phyloP scores from a whole-genome alignment of 169 alveolate genomes.

The Plasmodium sp. region DNA sequence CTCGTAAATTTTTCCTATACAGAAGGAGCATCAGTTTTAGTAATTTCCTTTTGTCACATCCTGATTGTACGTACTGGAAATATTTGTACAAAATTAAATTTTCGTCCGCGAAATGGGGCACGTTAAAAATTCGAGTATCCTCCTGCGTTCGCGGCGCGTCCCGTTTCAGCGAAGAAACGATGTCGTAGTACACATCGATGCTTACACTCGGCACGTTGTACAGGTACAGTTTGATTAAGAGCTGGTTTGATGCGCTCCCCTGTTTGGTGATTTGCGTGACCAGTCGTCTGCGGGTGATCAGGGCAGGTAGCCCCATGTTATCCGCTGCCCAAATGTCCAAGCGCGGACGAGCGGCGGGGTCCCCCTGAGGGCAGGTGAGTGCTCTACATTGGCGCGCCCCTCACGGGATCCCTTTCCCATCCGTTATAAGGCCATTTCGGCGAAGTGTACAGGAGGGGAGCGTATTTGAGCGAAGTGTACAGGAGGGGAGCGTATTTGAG shows the following conservation, averaged over 20 bases:
- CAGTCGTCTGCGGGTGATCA: background rate
- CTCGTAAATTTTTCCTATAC: slow-evolving; percentile 39
- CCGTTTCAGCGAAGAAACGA: slow-evolving; percentile 9
- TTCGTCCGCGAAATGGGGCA: slow-evolving; percentile 1
- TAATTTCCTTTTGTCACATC: slow-evolving; percentile 18
- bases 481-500: background rate
- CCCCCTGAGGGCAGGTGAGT: background rate
- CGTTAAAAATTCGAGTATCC: slow-evolving; percentile 8
- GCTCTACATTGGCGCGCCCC: background rate
- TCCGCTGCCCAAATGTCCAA: background rate
- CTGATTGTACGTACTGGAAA: slow-evolving; percentile 31
- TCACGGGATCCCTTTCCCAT: background rate
- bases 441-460: background rate
- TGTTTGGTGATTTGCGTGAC: background rate
- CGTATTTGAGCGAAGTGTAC: background rate
- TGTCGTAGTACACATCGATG: slow-evolving; percentile 28
- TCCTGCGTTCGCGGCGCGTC: background rate
- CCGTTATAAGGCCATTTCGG: background rate
- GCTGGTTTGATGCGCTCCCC: background rate
- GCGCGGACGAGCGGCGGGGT: background rate
- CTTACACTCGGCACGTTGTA: slow-evolving; percentile 47
- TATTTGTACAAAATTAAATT: slow-evolving; percentile 58
- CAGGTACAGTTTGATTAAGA: slow-evolving; percentile 48
- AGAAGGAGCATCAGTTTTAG: slow-evolving; percentile 18
- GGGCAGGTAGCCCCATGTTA: slow-evolving; percentile 26